Evolutionary conservation across 1,284 basidiomycete species (phyloP).

Genomic region (Termitomyces sp.): DNA sequence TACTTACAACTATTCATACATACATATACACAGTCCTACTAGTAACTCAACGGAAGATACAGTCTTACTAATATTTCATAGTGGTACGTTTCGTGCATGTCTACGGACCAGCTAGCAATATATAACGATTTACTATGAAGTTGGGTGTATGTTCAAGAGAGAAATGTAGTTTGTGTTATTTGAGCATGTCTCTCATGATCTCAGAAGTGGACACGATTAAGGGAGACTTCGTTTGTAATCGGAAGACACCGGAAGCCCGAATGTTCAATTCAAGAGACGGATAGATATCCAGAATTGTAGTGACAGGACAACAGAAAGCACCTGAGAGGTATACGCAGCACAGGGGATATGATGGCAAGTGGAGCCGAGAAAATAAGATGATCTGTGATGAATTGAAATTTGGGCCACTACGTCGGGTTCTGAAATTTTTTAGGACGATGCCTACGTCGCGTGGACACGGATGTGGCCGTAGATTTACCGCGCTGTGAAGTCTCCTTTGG

Average conservation of each 20-base stretch:
- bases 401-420: not conserved
- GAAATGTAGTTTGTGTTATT: no score
- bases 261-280: not conserved
- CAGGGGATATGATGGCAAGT: not conserved
- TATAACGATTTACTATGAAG: not conserved
- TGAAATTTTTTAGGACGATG: not conserved
- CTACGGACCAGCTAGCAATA: not conserved
- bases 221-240: not conserved
- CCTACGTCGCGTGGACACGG: not conserved
- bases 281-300: not conserved
- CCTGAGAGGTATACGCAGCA: not conserved
- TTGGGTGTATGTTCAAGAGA: not conserved
- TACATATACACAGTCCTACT: no score
- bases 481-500: not conserved
- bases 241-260: not conserved
- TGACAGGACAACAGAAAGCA: not conserved
- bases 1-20: no score
- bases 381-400: not conserved
- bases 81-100: not conserved
- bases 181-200: not conserved
- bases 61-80: not conserved
- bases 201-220: not conserved
- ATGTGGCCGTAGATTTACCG: not conserved
- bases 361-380: not conserved
- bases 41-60: no score